Percentiles rank a stretch among this genome's conserved stretches.
Evolutionary conservation across 805 yeast species (phyloP).

Genomic region (Cyberlindnera mycetangii): DNA sequence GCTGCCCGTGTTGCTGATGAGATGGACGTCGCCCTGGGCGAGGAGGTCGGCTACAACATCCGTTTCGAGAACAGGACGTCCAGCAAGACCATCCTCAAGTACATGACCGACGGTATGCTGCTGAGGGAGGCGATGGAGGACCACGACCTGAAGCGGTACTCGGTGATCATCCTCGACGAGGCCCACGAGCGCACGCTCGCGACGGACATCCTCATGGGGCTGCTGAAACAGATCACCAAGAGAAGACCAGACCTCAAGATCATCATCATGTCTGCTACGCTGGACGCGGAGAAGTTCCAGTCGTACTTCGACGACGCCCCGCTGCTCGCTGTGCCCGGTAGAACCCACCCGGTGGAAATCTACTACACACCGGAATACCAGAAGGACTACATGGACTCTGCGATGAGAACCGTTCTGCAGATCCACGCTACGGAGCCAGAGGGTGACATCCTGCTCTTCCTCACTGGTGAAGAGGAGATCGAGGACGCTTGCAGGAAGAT

Average conservation of each 20-base stretch:
- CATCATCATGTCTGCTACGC: constrained; percentile 95
- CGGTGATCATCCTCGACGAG: constrained; percentile 92
- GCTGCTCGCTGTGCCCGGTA: constrained; percentile 92
- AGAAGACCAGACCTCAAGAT: constrained; percentile 88
- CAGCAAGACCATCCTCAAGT: constrained; percentile 77
- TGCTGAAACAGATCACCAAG: constrained; percentile 73
- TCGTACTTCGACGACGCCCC: constrained; percentile 89
- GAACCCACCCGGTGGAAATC: constrained; percentile 96
- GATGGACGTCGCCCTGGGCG: constrained; percentile 90
- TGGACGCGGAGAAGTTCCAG: constrained; percentile 96
- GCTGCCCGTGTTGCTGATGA: constrained; percentile 97
- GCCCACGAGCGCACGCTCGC: constrained; percentile 98
- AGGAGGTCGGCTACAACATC: constrained; percentile 92
- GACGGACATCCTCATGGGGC: constrained; percentile 95
- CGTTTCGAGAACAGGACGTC: constrained; percentile 91
- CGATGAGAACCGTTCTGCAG: constrained; percentile 91
- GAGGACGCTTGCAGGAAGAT: constrained; percentile 94
- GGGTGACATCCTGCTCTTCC: constrained; percentile 83
- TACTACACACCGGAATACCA: constrained; percentile 97
- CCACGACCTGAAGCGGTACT: constrained; percentile 72
- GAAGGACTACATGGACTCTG: constrained; percentile 91
- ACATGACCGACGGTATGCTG: constrained; percentile 99
- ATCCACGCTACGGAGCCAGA: constrained; percentile 95
- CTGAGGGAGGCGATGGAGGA: constrained; percentile 97
- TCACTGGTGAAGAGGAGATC: constrained; percentile 97